Percentiles rank a stretch among this genome's conserved stretches.
Conservation (phyloP, 441 rosid species). For the Populus tomentosa region DNA sequence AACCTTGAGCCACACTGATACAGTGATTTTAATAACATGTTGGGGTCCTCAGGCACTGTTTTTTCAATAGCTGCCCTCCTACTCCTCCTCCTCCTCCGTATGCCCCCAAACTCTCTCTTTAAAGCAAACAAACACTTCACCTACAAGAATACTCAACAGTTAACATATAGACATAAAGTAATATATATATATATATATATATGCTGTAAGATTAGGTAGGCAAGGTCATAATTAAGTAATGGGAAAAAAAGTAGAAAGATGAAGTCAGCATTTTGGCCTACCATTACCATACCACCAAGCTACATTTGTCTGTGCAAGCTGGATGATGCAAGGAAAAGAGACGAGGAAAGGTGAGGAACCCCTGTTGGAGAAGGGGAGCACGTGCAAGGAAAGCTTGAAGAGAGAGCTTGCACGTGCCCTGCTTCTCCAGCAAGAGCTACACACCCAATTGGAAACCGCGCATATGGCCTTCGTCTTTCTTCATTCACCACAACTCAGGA, state of each 20-base stretch:
- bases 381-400: conserved; percentile 47
- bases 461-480: background rate
- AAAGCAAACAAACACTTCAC: background rate
- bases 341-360: conserved; percentile 39
- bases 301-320: background rate
- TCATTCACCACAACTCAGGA: background rate
- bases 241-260: background rate
- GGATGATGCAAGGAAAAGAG: background rate
- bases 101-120: background rate
- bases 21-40: background rate
- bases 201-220: background rate
- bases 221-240: background rate
- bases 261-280: background rate
- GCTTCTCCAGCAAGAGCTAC: conserved; percentile 97
- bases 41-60: background rate
- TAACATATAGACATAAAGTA: background rate
- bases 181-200: background rate
- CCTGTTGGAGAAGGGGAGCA: conserved; percentile 99
- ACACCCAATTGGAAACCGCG: conserved; percentile 35
- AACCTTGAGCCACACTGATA: background rate
- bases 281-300: background rate
- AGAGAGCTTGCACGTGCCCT: conserved; percentile 89
- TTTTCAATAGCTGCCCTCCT: background rate
- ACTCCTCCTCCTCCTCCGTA: background rate
- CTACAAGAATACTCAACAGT: background rate